These are phyloP conservation scores for Tagetes erecta DNA, from an alignment of 129 eudicot genomes.

Conservation along the genomic window DNA sequence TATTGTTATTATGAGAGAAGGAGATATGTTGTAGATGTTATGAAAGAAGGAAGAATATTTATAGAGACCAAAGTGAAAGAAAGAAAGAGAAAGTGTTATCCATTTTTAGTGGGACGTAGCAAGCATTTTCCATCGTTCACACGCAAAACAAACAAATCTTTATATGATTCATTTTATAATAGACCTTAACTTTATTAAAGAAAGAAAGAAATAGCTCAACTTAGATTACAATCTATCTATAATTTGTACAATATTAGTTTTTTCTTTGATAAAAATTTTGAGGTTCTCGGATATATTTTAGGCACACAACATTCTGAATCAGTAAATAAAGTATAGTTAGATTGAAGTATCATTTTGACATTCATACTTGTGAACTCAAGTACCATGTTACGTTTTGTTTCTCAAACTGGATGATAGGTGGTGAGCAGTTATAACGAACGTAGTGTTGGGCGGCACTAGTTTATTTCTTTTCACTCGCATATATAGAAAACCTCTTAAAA, in stretches of 20 bases:
- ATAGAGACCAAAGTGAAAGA: conserved; percentile 25
- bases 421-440: too few relatives aligned
- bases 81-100: conserved; percentile 11
- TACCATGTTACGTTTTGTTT: too few relatives aligned
- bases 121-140: conserved; percentile 34
- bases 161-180: neutral
- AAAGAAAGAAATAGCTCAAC: neutral
- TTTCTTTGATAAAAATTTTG: neutral
- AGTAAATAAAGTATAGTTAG: too few relatives aligned
- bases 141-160: conserved; percentile 13
- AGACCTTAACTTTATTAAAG: neutral
- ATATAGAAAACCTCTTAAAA: too few relatives aligned
- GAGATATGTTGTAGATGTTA: conserved; percentile 21
- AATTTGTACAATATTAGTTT: neutral
- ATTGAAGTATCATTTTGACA: too few relatives aligned
- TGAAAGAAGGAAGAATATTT: conserved; percentile 38
- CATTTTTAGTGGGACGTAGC: conserved; percentile 37
- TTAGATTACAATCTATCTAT: neutral
- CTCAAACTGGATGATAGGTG: too few relatives aligned
- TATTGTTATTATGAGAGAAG: conserved; percentile 5
- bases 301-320: neutral
- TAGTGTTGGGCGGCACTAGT: too few relatives aligned
- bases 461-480: too few relatives aligned
- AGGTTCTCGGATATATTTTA: neutral
- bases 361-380: too few relatives aligned